phyloP scores from a whole-genome alignment of 495 filamentous ascomycete species.

The Emericellopsis terricola region DNA sequence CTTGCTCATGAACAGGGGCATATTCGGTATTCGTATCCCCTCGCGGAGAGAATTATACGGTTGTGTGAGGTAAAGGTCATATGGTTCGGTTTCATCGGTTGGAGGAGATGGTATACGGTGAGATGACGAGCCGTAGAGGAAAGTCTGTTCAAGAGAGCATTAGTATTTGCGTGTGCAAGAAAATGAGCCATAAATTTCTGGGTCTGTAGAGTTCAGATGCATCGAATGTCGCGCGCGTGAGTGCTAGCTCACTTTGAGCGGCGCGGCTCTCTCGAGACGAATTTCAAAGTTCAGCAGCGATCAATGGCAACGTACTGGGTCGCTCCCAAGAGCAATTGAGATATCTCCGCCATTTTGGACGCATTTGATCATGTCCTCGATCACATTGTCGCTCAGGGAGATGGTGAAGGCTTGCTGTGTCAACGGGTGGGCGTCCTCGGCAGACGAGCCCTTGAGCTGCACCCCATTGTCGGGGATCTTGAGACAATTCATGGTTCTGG shows the following conservation, averaged over 20 bases:
- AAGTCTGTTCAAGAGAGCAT: slow-evolving; percentile 10
- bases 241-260: too few species aligned
- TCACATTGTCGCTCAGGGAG: slow-evolving; percentile 41
- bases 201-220: too few species aligned
- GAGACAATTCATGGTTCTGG: slow-evolving; percentile 8
- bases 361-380: slow-evolving; percentile 53
- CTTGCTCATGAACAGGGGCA: slow-evolving; percentile 21
- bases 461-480: slow-evolving; percentile 24
- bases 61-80: slow-evolving; percentile 24
- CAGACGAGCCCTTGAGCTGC: slow-evolving; percentile 21
- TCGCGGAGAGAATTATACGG: slow-evolving; percentile 8
- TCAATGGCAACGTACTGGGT: too few species aligned
- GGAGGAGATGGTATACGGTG: slow-evolving; percentile 13
- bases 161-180: too few species aligned
- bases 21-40: slow-evolving; percentile 19
- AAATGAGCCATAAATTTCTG: too few species aligned
- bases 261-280: too few species aligned
- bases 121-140: slow-evolving; percentile 19
- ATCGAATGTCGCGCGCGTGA: too few species aligned
- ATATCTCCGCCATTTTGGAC: slow-evolving; percentile 42
- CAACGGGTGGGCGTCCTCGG: slow-evolving; percentile 11
- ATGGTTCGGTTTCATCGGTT: slow-evolving; percentile 14
- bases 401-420: slow-evolving; percentile 40
- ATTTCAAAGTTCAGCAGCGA: too few species aligned
- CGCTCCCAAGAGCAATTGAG: slow-evolving; percentile 36